phyloP scores from a whole-genome alignment of 106 monocot genomes.

The Iris macrosiphon region DNA sequence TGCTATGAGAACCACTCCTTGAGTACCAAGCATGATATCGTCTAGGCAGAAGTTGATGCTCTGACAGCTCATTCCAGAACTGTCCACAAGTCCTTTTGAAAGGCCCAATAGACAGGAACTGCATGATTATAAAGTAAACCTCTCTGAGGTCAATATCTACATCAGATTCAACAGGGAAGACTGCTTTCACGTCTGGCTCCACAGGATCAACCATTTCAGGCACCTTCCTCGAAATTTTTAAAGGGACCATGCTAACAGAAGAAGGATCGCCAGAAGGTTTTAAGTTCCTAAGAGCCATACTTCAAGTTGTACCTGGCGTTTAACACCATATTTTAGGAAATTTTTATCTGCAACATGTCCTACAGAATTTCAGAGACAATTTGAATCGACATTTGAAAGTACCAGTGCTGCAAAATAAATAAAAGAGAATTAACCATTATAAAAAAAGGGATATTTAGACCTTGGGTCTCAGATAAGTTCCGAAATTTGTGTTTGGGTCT shows the following conservation, averaged over 20 bases:
- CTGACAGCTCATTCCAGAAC: constrained; percentile 86
- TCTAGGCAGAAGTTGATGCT: constrained; percentile 93
- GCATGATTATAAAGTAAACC: constrained; percentile 97
- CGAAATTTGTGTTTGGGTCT: no score
- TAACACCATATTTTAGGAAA: no score
- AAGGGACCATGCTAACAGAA: constrained; percentile 40
- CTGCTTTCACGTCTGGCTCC: constrained; percentile 32
- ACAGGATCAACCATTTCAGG: constrained; percentile 31
- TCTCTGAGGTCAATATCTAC: constrained; percentile 86
- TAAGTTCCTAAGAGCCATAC: constrained; percentile 53
- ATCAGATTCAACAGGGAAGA: constrained; percentile 35
- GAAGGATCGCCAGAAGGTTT: constrained; percentile 29
- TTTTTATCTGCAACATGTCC: neutral
- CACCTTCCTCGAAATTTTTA: constrained; percentile 48
- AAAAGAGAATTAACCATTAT: no score
- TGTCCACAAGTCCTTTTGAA: constrained; percentile 70
- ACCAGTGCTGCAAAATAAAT: no score
- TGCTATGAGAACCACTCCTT: constrained; percentile 49
- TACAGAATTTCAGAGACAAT: neutral
- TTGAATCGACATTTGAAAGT: neutral
- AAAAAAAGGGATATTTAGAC: no score
- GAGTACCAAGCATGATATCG: constrained; percentile 99
- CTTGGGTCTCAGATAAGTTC: no score
- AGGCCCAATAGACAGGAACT: constrained; percentile 84
- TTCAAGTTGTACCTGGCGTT: constrained; percentile 19